Conservation (phyloP, 2,329 filamentous ascomycete genomes). For the Helotiales sp. region DNA sequence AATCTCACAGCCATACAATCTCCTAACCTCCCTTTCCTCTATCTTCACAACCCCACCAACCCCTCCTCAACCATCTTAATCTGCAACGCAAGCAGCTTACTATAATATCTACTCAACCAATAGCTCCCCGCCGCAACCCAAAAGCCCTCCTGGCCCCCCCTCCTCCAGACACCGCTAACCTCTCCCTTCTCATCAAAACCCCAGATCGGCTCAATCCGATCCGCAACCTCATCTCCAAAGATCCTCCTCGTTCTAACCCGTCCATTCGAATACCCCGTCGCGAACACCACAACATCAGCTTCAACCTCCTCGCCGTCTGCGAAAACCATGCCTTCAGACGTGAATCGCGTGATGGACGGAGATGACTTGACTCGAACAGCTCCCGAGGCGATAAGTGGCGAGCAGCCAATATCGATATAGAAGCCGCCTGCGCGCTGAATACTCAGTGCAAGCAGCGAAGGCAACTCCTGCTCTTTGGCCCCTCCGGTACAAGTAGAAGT, state of each 20-base stretch:
- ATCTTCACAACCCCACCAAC: constrained; percentile 1
- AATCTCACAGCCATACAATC: no score
- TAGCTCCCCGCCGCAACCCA: constrained; percentile 57
- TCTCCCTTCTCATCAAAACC: constrained; percentile 54
- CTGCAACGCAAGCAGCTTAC: constrained; percentile 52
- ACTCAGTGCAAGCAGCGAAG: constrained; percentile 56
- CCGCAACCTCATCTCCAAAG: constrained; percentile 55
- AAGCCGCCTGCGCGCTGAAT: constrained; percentile 62
- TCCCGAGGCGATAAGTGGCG: constrained; percentile 54
- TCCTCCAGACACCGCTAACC: constrained; percentile 48
- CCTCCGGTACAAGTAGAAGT: no score
- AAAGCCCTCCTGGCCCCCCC: constrained; percentile 45
- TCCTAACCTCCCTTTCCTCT: not conserved
- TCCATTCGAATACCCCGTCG: constrained; percentile 57
- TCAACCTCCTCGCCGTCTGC: constrained; percentile 52
- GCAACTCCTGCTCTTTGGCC: constrained; percentile 52
- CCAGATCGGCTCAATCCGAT: constrained; percentile 52
- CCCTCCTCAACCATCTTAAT: constrained; percentile 50
- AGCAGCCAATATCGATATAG: constrained; percentile 60
- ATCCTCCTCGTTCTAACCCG: constrained; percentile 52
- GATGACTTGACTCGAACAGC: constrained; percentile 56
- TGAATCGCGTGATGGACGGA: constrained; percentile 51
- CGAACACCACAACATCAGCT: constrained; percentile 56
- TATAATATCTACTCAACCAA: constrained; percentile 51
- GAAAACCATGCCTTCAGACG: constrained; percentile 43